A percentile compares a stretch with the other conserved stretches of the same genome.
phyloP scores from a whole-genome alignment of 139 green algal genomes.

The Volvox reticuliferus region DNA sequence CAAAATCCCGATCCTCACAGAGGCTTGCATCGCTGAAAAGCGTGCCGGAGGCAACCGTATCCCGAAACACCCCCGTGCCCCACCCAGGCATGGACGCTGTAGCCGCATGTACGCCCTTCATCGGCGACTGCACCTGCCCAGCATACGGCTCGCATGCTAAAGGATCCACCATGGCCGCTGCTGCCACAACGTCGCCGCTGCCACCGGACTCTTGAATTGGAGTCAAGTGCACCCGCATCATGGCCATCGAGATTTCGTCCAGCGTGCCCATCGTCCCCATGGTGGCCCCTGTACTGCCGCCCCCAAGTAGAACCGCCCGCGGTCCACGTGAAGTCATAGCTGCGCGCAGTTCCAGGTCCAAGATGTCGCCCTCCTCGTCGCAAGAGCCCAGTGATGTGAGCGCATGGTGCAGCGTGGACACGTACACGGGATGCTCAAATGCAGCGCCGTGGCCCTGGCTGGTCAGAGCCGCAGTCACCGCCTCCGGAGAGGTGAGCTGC shows the following conservation, averaged over 20 bases:
- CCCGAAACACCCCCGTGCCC: not conserved
- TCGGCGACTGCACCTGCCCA: not conserved
- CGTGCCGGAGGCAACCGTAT: not conserved
- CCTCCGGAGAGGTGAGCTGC: constrained; percentile 35
- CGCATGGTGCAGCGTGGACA: constrained; percentile 41
- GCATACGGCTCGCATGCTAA: too few relatives aligned
- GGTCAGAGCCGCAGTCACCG: constrained; percentile 37
- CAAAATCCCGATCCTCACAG: constrained; percentile 39
- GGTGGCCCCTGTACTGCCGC: not conserved
- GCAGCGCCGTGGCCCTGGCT: constrained; percentile 37
- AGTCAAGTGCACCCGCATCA: not conserved
- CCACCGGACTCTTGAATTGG: not conserved
- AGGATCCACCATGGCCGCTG: not conserved
- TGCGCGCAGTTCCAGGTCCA: constrained; percentile 15
- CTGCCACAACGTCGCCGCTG: not conserved
- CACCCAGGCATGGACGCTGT: too few relatives aligned
- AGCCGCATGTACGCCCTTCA: not conserved
- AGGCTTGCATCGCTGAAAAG: constrained; percentile 18
- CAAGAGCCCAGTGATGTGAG: constrained; percentile 8
- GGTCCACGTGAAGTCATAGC: constrained; percentile 7
- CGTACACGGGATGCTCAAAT: constrained; percentile 28
- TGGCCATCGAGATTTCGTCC: constrained; percentile 19
- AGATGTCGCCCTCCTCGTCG: constrained; percentile 42
- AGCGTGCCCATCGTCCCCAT: not conserved
- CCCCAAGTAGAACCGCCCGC: not conserved